Evolutionary conservation across 148 eudicot genomes (phyloP).

Genomic region (Amaranthus cruentus): DNA sequence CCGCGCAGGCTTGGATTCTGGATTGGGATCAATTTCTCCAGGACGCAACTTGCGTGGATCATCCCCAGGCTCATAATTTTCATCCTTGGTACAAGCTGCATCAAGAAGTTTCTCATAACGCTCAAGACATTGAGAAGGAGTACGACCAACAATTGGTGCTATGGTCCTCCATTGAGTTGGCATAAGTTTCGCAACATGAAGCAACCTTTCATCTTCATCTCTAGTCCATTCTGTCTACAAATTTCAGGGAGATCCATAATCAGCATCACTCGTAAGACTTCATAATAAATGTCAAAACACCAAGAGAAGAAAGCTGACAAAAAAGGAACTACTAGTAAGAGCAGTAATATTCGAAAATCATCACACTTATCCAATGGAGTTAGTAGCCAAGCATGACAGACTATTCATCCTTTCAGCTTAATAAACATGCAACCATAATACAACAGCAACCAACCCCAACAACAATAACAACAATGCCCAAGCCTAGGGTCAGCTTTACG

Average conservation of each 20-base stretch:
- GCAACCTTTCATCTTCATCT: conserved; percentile 96
- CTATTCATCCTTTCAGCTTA: not conserved
- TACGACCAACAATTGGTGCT: conserved; percentile 98
- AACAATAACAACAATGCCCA: too few relatives aligned
- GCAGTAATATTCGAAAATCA: not conserved
- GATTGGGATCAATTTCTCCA: conserved; percentile 98
- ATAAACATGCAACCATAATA: not conserved
- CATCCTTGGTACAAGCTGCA: conserved; percentile 95
- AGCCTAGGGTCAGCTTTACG: too few relatives aligned
- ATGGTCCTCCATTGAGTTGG: conserved; percentile 99
- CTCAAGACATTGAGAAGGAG: conserved; percentile 98
- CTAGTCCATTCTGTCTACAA: conserved; percentile 97
- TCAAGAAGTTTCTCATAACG: conserved; percentile 97
- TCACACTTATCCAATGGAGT: not conserved
- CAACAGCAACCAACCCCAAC: not conserved
- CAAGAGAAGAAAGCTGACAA: not conserved
- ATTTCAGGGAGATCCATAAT: conserved; percentile 7
- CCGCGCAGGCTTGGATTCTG: conserved; percentile 97
- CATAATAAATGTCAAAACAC: not conserved
- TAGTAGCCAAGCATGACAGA: not conserved
- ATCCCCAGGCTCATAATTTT: conserved; percentile 86
- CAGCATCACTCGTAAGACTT: conserved; percentile 11
- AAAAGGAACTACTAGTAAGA: not conserved
- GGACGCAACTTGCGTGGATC: conserved; percentile 95
- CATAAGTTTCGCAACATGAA: conserved; percentile 98